Percentiles rank a stretch among this genome's conserved stretches.
Conservation (phyloP, 192 early-diverging fungal genomes). For the Rhizophagus clarus region DNA sequence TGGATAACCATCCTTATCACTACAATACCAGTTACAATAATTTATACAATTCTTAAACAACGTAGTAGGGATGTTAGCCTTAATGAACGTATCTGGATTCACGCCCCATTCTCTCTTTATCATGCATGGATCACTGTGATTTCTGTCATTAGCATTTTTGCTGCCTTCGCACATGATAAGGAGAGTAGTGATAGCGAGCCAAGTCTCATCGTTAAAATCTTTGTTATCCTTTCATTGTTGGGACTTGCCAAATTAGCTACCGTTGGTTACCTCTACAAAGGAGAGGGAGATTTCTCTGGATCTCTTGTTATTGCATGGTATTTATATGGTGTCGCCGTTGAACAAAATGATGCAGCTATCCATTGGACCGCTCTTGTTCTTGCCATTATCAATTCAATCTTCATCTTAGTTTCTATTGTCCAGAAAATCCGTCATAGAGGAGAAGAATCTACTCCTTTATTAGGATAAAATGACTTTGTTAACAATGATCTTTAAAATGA, state of each 20-base stretch:
- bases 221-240: slow-evolving; percentile 52
- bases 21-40: slow-evolving; percentile 55
- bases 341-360: slow-evolving; percentile 47
- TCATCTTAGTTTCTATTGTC: slow-evolving; percentile 48
- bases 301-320: slow-evolving; percentile 63
- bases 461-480: slow-evolving; percentile 42
- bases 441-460: slow-evolving; percentile 52
- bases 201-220: slow-evolving; percentile 44
- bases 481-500: too few species aligned
- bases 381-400: slow-evolving; percentile 44
- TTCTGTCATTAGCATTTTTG: slow-evolving; percentile 60
- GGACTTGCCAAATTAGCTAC: slow-evolving; percentile 55
- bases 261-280: slow-evolving; percentile 61
- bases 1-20: slow-evolving; percentile 60
- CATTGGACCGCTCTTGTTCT: slow-evolving; percentile 53
- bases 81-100: slow-evolving; percentile 55
- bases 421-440: slow-evolving; percentile 35
- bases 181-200: slow-evolving; percentile 42
- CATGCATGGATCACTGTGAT: slow-evolving; percentile 67
- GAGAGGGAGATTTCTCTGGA: slow-evolving; percentile 63
- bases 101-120: slow-evolving; percentile 71
- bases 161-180: slow-evolving; percentile 51
- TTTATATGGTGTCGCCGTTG: slow-evolving; percentile 51
- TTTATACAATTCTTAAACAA: slow-evolving; percentile 56
- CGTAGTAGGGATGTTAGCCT: slow-evolving; percentile 35